Conservation (phyloP, 2,329 filamentous ascomycete species). For the Curvularia verruculosa region DNA sequence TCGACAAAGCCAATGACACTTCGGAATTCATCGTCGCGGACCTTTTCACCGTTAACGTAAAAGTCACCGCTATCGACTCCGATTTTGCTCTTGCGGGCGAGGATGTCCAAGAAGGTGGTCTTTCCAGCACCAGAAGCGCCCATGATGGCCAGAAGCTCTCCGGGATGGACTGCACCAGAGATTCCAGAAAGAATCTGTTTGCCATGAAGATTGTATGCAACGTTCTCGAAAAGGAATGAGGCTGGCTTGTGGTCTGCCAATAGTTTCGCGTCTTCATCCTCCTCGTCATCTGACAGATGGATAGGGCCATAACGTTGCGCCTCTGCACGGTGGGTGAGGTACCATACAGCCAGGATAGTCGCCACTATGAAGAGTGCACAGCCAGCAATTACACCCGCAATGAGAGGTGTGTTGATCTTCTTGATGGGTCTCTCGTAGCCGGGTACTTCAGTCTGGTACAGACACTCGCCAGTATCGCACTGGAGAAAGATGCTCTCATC, state of each 20-base stretch:
- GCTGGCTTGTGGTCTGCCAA: conserved; percentile 92
- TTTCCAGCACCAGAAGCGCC: conserved; percentile 97
- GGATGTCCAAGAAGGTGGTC: conserved; percentile 93
- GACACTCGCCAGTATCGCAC: conserved; percentile 87
- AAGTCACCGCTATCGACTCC: conserved; percentile 80
- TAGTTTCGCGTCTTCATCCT: conserved; percentile 80
- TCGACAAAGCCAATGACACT: conserved; percentile 96
- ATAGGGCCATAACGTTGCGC: conserved; percentile 71
- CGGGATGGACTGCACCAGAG: conserved; percentile 85
- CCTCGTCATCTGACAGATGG: conserved; percentile 80
- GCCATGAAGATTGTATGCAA: conserved; percentile 84
- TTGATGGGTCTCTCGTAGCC: conserved; percentile 89
- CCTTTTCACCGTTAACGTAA: conserved; percentile 90
- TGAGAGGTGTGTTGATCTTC: conserved; percentile 94
- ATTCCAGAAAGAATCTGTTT: conserved; percentile 83
- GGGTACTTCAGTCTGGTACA: conserved; percentile 90
- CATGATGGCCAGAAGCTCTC: conserved; percentile 98
- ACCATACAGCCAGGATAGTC: conserved; percentile 83
- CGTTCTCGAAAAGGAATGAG: conserved; percentile 83
- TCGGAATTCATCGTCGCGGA: conserved; percentile 82
- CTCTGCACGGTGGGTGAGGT: conserved; percentile 75
- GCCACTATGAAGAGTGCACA: conserved; percentile 88
- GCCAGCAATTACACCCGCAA: conserved; percentile 88
- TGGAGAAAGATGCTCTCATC: conserved; percentile 85
- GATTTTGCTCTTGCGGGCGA: conserved; percentile 96